Percentiles rank a stretch among this genome's conserved stretches.
Conservation (phyloP, 1,139 yeast species). For the Debaryomyces subglobosus region DNA sequence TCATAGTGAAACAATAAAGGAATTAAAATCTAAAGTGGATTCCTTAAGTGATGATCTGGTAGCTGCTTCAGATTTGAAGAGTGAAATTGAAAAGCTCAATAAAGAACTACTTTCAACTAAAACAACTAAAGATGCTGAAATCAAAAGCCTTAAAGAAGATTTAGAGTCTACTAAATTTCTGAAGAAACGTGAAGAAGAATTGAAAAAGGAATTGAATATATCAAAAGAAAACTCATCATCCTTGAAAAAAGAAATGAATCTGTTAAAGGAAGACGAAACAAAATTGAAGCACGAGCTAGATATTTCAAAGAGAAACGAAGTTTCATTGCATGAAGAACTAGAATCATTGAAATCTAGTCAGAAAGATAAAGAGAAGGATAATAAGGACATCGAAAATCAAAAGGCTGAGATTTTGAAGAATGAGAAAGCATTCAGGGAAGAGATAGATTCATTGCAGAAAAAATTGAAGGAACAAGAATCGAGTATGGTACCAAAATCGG, state of each 20-base stretch:
- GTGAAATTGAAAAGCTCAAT: slow-evolving; percentile 12
- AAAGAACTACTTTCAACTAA: slow-evolving; percentile 11
- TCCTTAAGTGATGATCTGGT: background rate
- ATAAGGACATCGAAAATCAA: slow-evolving; percentile 9
- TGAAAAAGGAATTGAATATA: background rate
- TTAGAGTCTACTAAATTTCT: background rate
- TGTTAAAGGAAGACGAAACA: slow-evolving; percentile 8
- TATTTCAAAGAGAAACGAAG: slow-evolving; percentile 8
- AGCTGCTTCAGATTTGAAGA: background rate
- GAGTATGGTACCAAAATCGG: slow-evolving; percentile 54
- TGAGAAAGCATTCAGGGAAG: slow-evolving; percentile 14
- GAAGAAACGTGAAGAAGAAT: slow-evolving; percentile 8
- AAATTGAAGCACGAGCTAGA: slow-evolving; percentile 5
- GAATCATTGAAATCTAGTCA: slow-evolving; percentile 9
- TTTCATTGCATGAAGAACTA: background rate
- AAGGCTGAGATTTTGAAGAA: slow-evolving; percentile 7
- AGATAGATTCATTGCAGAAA: slow-evolving; percentile 16
- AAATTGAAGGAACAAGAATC: slow-evolving; percentile 17
- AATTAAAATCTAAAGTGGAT: background rate
- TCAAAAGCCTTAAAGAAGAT: slow-evolving; percentile 13
- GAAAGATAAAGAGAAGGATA: slow-evolving; percentile 12
- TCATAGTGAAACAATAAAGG: background rate
- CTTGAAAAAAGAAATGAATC: slow-evolving; percentile 4
- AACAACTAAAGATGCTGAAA: slow-evolving; percentile 13
- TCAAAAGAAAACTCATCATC: background rate